Percentiles rank a stretch among this genome's conserved stretches.
These are phyloP conservation scores for Luzula sylvatica DNA, from an alignment of 176 grass and related monocot species.

Conservation along the genomic window DNA sequence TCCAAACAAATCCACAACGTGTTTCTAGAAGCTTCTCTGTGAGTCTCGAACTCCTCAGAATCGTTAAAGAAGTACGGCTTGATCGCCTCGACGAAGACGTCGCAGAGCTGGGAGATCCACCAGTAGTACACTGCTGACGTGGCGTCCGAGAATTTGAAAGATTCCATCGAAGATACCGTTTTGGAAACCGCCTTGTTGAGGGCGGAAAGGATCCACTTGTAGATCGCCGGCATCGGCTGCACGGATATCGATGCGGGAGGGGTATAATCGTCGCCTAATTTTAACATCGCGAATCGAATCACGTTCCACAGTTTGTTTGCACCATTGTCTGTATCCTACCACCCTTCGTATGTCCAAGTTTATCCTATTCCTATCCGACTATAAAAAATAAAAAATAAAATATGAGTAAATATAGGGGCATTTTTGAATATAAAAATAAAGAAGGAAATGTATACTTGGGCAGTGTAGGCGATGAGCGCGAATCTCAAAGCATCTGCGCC, in stretches of 20 bases:
- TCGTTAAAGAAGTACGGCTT: constrained; percentile 72
- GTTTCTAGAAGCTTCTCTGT: constrained; percentile 58
- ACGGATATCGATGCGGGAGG: constrained; percentile 42
- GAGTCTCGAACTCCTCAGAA: constrained; percentile 46
- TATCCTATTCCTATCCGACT: constrained; percentile 91
- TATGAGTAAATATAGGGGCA: no score
- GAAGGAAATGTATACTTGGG: no score
- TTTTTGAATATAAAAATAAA: no score
- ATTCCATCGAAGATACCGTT: constrained; percentile 69
- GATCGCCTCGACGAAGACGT: constrained; percentile 86
- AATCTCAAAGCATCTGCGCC: constrained; percentile 88
- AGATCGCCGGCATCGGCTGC: constrained; percentile 48
- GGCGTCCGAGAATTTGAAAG: constrained; percentile 78
- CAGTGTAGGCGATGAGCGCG: constrained; percentile 66
- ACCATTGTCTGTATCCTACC: constrained; percentile 76
- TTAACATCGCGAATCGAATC: constrained; percentile 77
- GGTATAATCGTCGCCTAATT: constrained; percentile 66
- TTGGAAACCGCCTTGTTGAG: constrained; percentile 69
- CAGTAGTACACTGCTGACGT: constrained; percentile 78
- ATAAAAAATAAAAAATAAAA: no score
- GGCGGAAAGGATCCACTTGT: constrained; percentile 85
- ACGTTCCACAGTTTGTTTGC: constrained; percentile 97
- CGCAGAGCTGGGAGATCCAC: constrained; percentile 87
- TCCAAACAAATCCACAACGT: constrained; percentile 76
- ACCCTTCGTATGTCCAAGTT: constrained; percentile 88